Base-by-base conservation (phyloP, 2,329 filamentous ascomycete genomes). In the Periconia sp. region DNA sequence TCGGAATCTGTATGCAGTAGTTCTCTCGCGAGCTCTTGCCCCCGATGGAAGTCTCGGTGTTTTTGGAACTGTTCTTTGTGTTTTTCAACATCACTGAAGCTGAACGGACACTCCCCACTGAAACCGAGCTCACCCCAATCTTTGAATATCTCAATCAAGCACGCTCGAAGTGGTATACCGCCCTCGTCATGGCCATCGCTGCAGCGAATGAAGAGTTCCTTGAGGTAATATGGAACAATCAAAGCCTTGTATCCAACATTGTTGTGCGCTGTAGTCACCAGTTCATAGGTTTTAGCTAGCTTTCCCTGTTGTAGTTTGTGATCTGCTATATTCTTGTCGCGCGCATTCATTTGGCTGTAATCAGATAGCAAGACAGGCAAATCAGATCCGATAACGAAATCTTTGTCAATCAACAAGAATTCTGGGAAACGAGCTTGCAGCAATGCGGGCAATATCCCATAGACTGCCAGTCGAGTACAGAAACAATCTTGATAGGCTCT, bases 1-100 rank as follows among this genome's bases (percentile, higher is more conserved):
- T 75, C 72, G 0, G 60, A 59, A 60, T 75, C 73, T 0, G 71
- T 71, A 48, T 57, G 56, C 2, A 76, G 58, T 45, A 56, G 57
- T 41, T 69, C 60, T 47, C 58, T 50, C 5, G 64, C 71, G 31
- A 72, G 37, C 43, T 66, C 58, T 19, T 65, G 64, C 31, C 69
- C 45, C 15, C 58, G 45, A 47, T 71, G 53, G 59, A 59, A 70
- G 20, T 59, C 60, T 41, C 64, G 53, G 45, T 74, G 74, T 20
- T 67, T 51, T n/a, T 60, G 43, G 52, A 73, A 74, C 23, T 71
- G 57, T 8, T 57, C 58, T n/a, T 68, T 49, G 41, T 70, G 65
- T 35, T 20, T 48, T 44, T 59, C n/a, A 18, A 72, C 42, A 1
- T 64, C 44, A 6, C 45, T 62, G 61, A 73, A 55, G 27, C 44